Conservation (phyloP, 805 yeast genomes). For the Yamadazyma laniorum region DNA sequence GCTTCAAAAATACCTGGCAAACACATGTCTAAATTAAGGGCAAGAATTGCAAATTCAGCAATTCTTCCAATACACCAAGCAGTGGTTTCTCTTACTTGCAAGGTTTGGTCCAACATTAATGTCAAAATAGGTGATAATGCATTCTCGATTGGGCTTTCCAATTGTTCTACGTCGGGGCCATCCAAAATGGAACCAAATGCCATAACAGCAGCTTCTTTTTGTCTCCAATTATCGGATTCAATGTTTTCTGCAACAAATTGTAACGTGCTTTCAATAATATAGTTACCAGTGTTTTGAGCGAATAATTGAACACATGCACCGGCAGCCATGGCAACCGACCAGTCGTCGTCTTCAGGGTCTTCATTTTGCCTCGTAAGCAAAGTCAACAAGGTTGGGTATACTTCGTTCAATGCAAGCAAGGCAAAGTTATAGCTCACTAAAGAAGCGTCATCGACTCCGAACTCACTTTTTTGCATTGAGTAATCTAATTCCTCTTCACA, state of each 20-base stretch:
- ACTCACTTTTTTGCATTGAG: conserved; percentile 62
- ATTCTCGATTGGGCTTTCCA: conserved; percentile 67
- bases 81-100: conserved; percentile 93
- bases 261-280: conserved; percentile 81
- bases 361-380: conserved; percentile 87
- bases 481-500: conserved; percentile 94
- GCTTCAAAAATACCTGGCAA: conserved; percentile 74
- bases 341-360: conserved; percentile 91
- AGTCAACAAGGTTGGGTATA: conserved; percentile 79
- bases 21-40: conserved; percentile 63
- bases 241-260: conserved; percentile 79
- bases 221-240: conserved; percentile 60
- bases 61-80: conserved; percentile 98
- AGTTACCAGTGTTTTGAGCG: conserved; percentile 86
- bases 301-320: conserved; percentile 94
- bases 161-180: conserved; percentile 79
- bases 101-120: conserved; percentile 68
- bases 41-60: conserved; percentile 79
- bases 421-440: conserved; percentile 76
- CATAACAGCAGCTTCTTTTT: conserved; percentile 97
- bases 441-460: conserved; percentile 18
- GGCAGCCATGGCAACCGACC: conserved; percentile 99
- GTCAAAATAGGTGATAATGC: conserved; percentile 78
- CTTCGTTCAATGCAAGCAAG: conserved; percentile 74
- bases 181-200: conserved; percentile 96